Evolutionary conservation across 495 filamentous ascomycete species (phyloP).

Genomic region (Wilcoxina mikolae): DNA sequence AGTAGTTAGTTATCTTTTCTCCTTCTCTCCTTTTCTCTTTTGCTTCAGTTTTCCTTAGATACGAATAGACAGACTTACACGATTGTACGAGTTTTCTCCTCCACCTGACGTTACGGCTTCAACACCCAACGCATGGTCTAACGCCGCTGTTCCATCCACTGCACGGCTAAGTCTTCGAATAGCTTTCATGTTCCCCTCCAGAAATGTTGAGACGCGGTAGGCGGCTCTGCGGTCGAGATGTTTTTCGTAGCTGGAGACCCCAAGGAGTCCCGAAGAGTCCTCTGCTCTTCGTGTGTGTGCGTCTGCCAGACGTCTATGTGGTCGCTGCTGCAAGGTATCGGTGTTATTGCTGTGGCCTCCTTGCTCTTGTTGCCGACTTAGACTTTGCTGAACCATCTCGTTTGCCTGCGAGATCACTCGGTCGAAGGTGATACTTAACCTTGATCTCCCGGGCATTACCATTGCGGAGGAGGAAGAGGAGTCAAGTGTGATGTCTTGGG

Average conservation of each 20-base stretch:
- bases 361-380: not conserved
- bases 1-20: too few relatives aligned
- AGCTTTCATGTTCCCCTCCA: slow-evolving; percentile 34
- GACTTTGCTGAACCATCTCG: slow-evolving; percentile 8
- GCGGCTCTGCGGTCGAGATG: slow-evolving; percentile 33
- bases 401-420: slow-evolving; percentile 31
- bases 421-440: slow-evolving; percentile 30
- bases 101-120: too few relatives aligned
- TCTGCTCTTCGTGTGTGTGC: slow-evolving; percentile 18
- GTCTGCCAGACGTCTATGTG: slow-evolving; percentile 23
- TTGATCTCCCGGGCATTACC: slow-evolving; percentile 10
- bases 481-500: slow-evolving; percentile 30
- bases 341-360: slow-evolving; percentile 5
- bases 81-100: too few relatives aligned
- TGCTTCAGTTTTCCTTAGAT: too few relatives aligned
- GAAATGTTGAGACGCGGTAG: slow-evolving; percentile 34
- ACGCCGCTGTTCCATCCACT: not conserved
- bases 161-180: slow-evolving; percentile 34
- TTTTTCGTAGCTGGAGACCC: slow-evolving; percentile 25
- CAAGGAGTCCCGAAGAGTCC: slow-evolving; percentile 16
- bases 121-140: not conserved
- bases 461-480: slow-evolving; percentile 14
- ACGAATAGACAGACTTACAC: too few relatives aligned
- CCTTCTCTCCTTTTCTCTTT: too few relatives aligned
- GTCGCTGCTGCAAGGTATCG: not conserved